A percentile compares a stretch with the other conserved stretches of the same genome.
Conservation (phyloP, 2,329 filamentous ascomycete species). For the Tolypocladium endophyticum region DNA sequence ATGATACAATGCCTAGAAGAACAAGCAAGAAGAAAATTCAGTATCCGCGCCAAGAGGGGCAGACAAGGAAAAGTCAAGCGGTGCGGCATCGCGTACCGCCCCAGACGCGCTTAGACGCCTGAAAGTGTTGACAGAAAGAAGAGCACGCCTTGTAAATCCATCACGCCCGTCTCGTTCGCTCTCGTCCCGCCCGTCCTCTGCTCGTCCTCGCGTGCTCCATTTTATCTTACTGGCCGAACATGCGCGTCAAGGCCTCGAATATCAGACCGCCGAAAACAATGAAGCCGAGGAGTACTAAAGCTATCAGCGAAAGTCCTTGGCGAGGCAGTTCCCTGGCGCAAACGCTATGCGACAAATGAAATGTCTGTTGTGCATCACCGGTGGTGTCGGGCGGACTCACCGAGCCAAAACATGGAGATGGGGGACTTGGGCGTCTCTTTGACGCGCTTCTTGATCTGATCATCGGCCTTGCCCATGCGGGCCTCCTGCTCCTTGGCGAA, state of each 20-base stretch:
- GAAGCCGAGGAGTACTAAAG: conserved; percentile 44
- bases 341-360: neutral
- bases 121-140: neutral
- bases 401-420: conserved; percentile 54
- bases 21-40: neutral
- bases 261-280: conserved; percentile 50
- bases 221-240: conserved; percentile 27
- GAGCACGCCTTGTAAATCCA: neutral
- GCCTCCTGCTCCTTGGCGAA: conserved; percentile 64
- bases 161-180: neutral
- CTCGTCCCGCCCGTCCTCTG: too few relatives aligned
- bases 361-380: neutral
- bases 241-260: conserved; percentile 46
- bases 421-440: conserved; percentile 49
- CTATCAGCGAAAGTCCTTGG: neutral
- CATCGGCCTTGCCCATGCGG: conserved; percentile 65
- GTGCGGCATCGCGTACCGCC: neutral
- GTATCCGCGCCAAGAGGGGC: neutral
- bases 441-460: conserved; percentile 48
- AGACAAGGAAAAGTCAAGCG: neutral
- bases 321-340: neutral
- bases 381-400: conserved; percentile 29
- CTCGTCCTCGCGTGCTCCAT: neutral
- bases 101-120: neutral
- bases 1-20: neutral